phyloP scores from a whole-genome alignment of 106 monocot species.

The Phalaenopsis aphrodite region DNA sequence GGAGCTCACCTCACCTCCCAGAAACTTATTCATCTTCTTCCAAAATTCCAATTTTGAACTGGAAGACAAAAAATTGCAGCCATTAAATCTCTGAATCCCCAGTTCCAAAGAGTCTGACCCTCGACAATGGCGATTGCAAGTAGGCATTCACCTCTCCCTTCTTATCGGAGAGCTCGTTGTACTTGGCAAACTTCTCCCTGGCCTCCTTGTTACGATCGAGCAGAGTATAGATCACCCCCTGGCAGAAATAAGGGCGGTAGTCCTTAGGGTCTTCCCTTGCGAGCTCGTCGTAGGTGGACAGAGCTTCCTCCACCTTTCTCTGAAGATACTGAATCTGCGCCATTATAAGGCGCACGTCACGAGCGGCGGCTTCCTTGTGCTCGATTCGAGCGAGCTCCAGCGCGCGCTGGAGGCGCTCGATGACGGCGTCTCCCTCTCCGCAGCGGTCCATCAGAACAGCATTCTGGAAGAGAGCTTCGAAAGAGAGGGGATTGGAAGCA shows the following conservation, averaged over 20 bases:
- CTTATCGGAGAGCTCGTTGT: conserved; percentile 38
- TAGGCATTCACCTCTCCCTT: conserved; percentile 55
- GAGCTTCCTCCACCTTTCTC: conserved; percentile 62
- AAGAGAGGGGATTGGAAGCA: conserved; percentile 49
- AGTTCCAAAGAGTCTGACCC: conserved; percentile 41
- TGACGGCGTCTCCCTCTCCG: conserved; percentile 40
- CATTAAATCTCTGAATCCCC: conserved; percentile 14
- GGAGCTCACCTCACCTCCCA: background rate
- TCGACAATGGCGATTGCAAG: conserved; percentile 51
- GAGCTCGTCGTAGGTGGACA: conserved; percentile 52
- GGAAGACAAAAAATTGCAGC: too few species aligned
- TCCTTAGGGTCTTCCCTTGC: conserved; percentile 60
- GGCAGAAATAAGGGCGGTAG: conserved; percentile 69
- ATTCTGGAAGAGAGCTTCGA: conserved; percentile 65
- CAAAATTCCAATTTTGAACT: too few species aligned
- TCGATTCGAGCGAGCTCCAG: conserved; percentile 43
- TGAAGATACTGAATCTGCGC: conserved; percentile 71
- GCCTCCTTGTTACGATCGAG: conserved; percentile 59
- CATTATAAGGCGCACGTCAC: conserved; percentile 57
- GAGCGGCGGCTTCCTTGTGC: conserved; percentile 35
- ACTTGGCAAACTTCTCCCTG: conserved; percentile 56
- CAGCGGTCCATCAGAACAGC: conserved; percentile 62
- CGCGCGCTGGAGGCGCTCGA: conserved; percentile 39
- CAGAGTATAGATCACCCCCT: conserved; percentile 64
- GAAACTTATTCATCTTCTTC: background rate